Evolutionary conservation across 2,329 filamentous ascomycete species (phyloP).

Genomic region (Xylariaceae sp.): DNA sequence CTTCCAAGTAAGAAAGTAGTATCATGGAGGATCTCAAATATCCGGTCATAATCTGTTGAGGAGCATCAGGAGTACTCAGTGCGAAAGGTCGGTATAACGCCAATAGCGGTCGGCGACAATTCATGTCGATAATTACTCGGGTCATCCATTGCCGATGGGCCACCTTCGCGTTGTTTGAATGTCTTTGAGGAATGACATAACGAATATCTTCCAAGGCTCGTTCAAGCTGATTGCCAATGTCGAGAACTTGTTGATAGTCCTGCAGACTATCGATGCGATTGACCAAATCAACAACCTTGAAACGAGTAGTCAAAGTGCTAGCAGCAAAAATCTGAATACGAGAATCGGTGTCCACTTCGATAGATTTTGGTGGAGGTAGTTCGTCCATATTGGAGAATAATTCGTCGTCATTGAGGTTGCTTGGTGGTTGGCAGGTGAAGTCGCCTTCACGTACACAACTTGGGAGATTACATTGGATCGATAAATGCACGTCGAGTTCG

Average conservation of each 20-base stretch:
- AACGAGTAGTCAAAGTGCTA: constrained; percentile 55
- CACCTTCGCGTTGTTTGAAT: constrained; percentile 49
- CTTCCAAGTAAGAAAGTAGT: constrained; percentile 61
- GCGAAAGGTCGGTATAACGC: constrained; percentile 62
- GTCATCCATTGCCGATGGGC: constrained; percentile 59
- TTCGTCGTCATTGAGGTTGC: constrained; percentile 60
- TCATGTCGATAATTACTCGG: constrained; percentile 59
- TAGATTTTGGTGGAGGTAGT: constrained; percentile 55
- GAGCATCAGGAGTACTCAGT: constrained; percentile 56
- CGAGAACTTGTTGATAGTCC: constrained; percentile 60
- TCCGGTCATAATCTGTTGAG: constrained; percentile 56
- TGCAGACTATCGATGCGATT: constrained; percentile 57
- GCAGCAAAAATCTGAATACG: constrained; percentile 62
- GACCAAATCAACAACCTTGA: constrained; percentile 57
- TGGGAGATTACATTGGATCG: constrained; percentile 58
- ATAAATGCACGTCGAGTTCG: constrained; percentile 62
- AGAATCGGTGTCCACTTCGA: constrained; percentile 58
- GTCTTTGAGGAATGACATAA: constrained; percentile 56
- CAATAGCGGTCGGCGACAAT: constrained; percentile 57
- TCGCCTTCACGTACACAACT: constrained; percentile 58
- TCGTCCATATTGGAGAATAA: constrained; percentile 54
- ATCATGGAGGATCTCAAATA: constrained; percentile 62
- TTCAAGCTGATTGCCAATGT: constrained; percentile 60
- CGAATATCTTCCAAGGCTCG: constrained; percentile 61
- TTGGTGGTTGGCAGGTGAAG: constrained; percentile 58